phyloP scores from a whole-genome alignment of 1,139 yeast species.

The Candida anutae region DNA sequence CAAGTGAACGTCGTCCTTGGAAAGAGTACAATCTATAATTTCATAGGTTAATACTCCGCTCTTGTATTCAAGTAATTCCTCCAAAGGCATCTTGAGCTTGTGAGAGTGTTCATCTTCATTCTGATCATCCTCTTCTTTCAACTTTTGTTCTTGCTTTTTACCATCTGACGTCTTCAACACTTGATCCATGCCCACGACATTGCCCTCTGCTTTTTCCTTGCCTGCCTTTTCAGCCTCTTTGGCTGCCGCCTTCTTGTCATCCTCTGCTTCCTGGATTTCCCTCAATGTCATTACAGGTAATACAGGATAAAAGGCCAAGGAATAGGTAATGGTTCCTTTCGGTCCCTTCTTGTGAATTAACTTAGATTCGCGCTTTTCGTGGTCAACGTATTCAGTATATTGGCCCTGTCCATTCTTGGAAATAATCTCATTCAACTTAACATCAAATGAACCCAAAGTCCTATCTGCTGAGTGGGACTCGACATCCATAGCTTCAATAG shows the following conservation, averaged over 20 bases:
- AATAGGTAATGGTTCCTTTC: constrained; percentile 70
- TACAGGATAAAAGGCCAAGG: constrained; percentile 74
- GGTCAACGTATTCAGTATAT: constrained; percentile 53
- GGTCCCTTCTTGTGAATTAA: constrained; percentile 69
- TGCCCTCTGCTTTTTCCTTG: constrained; percentile 19
- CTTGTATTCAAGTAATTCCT: constrained; percentile 52
- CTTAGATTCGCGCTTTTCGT: constrained; percentile 49
- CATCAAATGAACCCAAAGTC: constrained; percentile 73
- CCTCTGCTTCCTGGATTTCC: constrained; percentile 54
- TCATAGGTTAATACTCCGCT: constrained; percentile 75
- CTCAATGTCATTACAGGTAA: constrained; percentile 70
- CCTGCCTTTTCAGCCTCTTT: constrained; percentile 21
- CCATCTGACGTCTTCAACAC: background rate
- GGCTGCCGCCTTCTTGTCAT: constrained; percentile 19
- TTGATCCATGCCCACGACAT: constrained; percentile 11
- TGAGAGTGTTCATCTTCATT: constrained; percentile 19
- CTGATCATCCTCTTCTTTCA: constrained; percentile 20
- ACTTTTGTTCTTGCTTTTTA: constrained; percentile 11
- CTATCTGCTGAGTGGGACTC: constrained; percentile 73
- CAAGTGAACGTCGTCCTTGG: constrained; percentile 49
- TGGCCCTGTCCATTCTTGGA: constrained; percentile 59
- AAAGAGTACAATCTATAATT: constrained; percentile 49
- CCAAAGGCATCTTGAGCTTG: constrained; percentile 54
- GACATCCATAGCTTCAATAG: constrained; percentile 88
- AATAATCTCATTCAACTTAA: constrained; percentile 61